Base-by-base conservation (phyloP, 495 filamentous ascomycete genomes). In the Podospora anserina region DNA sequence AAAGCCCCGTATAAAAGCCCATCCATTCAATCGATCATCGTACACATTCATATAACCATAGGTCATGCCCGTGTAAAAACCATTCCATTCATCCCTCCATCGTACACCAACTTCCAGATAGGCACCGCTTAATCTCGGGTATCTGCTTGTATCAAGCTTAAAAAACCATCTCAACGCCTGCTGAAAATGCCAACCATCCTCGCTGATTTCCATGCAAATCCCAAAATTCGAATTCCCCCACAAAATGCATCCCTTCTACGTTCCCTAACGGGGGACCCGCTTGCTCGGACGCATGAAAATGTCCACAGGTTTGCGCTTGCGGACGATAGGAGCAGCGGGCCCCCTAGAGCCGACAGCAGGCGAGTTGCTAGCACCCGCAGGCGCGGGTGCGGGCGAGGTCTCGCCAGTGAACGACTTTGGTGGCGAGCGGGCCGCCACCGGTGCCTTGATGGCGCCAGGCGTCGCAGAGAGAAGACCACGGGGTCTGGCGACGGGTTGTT, bases 211-310 rank as follows among this genome's bases (percentile, higher is more conserved):
- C 39, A 49, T 49, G 39, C 39, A 49, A 49, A 11, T 49, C 39
- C 9, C 39, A 49, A 13, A 16, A 49, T 16, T 16, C 2, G 6
- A 16, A 13, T 3, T 49, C 15, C 30, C 4, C 30, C 30, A 32
- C 30, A 49, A 49, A 0, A 2, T 11, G 13, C 13, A 11, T 49
- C 13, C 39, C 15, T 49, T 16, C 39, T 49, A 11, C 19, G 5
- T 23, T 23, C 3, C n/a, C 19, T 23, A 63, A 26, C 28, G 66
- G 56, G 61, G 66, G 18, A 49, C 26, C 32, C 32, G 39, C 66
- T 69, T 69, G 63, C 72, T 73, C 2, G 73, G 74, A 27, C 67
- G 66, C 77, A 80, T 79, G 55, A 81, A 81, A 9, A 79, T 57
- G 68, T 75, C 74, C 11, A 73, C 73, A 4, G 71, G 60, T 60